Evolutionary conservation across 306 rosid species (phyloP), one percentile per base, ranked within the genome.

Genomic region (Citrullus colocynthis): DNA sequence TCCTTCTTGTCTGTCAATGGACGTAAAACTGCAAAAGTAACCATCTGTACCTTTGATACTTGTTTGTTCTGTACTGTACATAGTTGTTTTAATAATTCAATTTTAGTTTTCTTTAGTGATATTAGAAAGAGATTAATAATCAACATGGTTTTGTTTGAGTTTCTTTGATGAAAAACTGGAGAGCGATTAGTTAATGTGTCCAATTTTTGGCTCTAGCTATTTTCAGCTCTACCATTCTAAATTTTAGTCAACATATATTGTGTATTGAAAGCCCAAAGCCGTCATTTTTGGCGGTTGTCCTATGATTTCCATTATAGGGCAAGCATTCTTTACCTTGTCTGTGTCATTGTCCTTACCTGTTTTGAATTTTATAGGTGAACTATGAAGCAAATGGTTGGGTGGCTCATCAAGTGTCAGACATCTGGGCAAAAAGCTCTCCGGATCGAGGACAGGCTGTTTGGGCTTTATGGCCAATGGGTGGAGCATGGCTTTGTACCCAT

Each of bases 391-490:
- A 84, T 76, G 97, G 97, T 76, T 94, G 98, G 97, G 98, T 94
- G 88, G 89, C 80, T 21, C 98, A 94, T 88, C 98, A 94, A 80
- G 97, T 91, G 77, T 88, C 98, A 45, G 97, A 94, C 80, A 66
- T 90, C 82, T 94, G 97, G 98, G 97, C 90, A 6, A 94, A 94
- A 86, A 86, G 95, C 74, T 94, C 98, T 52, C 93, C 98, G 0
- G 97, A 91, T 85, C 86, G 88, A 65, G 98, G 97, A 81, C 79
- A 83, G 79, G 97, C 98, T 61, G 97, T 91, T 59, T 94, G 97
- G 97, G 96, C 97, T 17, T 80, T 94, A 78, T 94, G 98, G 97
- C 98, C 93, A 54, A 88, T 94, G 95, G 98, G 98, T 56, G 98
- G 98, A 82, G 97, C 98, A 64, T 94, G 98, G 97, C 84, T 91